Conservation (phyloP, 306 rosid species). For the Ammopiptanthus mongolicus region DNA sequence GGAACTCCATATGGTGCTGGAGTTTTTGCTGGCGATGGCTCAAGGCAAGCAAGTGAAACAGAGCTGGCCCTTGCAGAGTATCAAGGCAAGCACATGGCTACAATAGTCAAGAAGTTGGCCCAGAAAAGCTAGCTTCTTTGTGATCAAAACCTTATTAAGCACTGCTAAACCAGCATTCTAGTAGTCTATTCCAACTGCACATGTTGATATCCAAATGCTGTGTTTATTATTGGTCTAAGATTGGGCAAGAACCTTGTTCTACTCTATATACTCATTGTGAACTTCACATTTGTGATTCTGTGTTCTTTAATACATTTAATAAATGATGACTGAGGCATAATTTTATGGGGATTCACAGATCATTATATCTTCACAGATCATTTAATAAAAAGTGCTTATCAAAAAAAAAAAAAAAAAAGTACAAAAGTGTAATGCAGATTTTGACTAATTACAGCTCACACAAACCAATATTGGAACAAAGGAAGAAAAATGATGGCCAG, state of each 20-base stretch:
- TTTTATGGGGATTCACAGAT: not conserved
- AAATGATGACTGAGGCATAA: not conserved
- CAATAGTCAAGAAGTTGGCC: constrained; percentile 44
- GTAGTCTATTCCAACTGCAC: not conserved
- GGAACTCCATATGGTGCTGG: constrained; percentile 87
- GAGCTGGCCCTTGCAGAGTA: constrained; percentile 67
- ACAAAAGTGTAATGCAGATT: not conserved
- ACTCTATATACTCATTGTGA: constrained; percentile 17
- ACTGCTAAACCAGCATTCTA: not conserved
- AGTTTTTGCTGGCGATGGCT: constrained; percentile 62
- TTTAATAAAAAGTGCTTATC: no score
- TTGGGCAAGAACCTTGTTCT: not conserved
- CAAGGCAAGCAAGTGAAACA: constrained; percentile 51
- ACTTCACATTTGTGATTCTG: constrained; percentile 6
- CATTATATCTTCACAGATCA: no score
- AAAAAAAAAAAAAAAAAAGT: no score
- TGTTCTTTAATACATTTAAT: not conserved
- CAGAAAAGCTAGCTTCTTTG: constrained; percentile 9
- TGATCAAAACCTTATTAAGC: not conserved
- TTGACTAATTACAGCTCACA: not conserved
- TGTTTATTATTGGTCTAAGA: constrained; percentile 20
- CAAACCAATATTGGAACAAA: not conserved
- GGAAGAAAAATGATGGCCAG: not conserved
- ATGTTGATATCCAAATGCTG: constrained; percentile 16
- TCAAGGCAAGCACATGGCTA: constrained; percentile 80